A percentile compares a stretch with the other conserved stretches of the same genome.
These are phyloP conservation scores for Hemileccinum impolitum DNA, from an alignment of 768 basidiomycete species.

Conservation along the genomic window DNA sequence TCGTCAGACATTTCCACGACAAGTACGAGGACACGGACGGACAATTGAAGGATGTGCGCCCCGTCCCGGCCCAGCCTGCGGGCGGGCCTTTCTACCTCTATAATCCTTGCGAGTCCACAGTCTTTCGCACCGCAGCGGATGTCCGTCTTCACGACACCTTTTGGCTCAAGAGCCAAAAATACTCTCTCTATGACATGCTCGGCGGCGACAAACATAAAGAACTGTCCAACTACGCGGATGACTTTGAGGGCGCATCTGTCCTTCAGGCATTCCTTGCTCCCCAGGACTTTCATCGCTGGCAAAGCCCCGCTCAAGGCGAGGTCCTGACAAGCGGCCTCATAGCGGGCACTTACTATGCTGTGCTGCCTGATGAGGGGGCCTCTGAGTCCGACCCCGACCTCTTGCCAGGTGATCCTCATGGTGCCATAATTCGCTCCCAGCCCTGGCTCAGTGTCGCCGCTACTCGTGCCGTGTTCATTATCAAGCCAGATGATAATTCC, in stretches of 20 bases:
- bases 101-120: slow-evolving; percentile 52
- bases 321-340: slow-evolving; percentile 37
- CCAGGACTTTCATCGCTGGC: slow-evolving; percentile 59
- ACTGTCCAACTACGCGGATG: slow-evolving; percentile 22
- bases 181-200: slow-evolving; percentile 56
- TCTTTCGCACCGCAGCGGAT: slow-evolving; percentile 34
- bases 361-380: slow-evolving; percentile 10
- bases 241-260: slow-evolving; percentile 47
- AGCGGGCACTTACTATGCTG: slow-evolving; percentile 9
- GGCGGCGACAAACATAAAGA: slow-evolving; percentile 5
- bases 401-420: slow-evolving; percentile 10
- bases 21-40: too few relatives aligned
- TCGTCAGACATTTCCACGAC: slow-evolving; percentile 41
- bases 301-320: slow-evolving; percentile 47
- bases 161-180: slow-evolving; percentile 58
- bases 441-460: slow-evolving; percentile 44
- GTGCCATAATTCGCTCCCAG: slow-evolving; percentile 30
- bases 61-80: neutral
- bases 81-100: slow-evolving; percentile 31
- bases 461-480: slow-evolving; percentile 51
- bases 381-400: neutral
- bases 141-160: slow-evolving; percentile 44
- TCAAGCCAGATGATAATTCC: slow-evolving; percentile 43
- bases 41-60: slow-evolving; percentile 16
- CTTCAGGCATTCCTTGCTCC: slow-evolving; percentile 57